These are phyloP conservation scores for Conticribra weissflogii DNA, from an alignment of 108 stramenopile genomes.

Conservation along the genomic window DNA sequence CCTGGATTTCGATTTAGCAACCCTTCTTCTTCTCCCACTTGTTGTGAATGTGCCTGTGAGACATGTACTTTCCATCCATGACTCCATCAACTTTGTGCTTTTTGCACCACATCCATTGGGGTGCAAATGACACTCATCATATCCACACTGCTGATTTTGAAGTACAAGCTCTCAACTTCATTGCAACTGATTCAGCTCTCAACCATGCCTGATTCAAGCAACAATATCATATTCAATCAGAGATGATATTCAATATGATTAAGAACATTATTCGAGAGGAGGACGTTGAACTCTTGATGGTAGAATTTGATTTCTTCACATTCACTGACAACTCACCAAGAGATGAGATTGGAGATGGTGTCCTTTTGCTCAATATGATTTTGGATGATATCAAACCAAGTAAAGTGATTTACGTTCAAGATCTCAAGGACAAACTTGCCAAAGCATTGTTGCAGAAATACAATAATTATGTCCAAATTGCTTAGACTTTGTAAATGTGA, in stretches of 20 bases:
- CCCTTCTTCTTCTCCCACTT: conserved; percentile 7
- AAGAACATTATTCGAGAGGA: not conserved
- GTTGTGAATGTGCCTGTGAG: conserved; percentile 5
- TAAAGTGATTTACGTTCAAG: conserved; percentile 8
- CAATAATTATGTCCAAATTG: conserved; percentile 2
- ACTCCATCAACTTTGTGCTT: not conserved
- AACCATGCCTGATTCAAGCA: too few species aligned
- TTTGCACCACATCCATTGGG: conserved; percentile 15
- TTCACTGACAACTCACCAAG: not conserved
- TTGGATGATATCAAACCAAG: conserved; percentile 10
- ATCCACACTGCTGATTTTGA: too few species aligned
- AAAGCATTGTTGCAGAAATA: not conserved
- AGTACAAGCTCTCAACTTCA: too few species aligned
- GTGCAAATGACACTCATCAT: too few species aligned
- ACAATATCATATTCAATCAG: conserved; percentile 4
- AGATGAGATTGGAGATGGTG: conserved; percentile 2
- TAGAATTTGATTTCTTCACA: not conserved
- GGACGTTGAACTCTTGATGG: not conserved
- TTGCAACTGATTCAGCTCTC: too few species aligned
- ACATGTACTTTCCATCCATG: conserved; percentile 15
- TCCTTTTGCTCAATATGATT: conserved; percentile 9
- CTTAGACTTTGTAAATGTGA: too few species aligned
- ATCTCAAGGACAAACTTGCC: not conserved
- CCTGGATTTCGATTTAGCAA: not conserved
- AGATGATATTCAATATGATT: not conserved